A percentile compares a stretch with the other conserved stretches of the same genome.
phyloP scores from a whole-genome alignment of 768 basidiomycete genomes.

The Auricularia sp. region DNA sequence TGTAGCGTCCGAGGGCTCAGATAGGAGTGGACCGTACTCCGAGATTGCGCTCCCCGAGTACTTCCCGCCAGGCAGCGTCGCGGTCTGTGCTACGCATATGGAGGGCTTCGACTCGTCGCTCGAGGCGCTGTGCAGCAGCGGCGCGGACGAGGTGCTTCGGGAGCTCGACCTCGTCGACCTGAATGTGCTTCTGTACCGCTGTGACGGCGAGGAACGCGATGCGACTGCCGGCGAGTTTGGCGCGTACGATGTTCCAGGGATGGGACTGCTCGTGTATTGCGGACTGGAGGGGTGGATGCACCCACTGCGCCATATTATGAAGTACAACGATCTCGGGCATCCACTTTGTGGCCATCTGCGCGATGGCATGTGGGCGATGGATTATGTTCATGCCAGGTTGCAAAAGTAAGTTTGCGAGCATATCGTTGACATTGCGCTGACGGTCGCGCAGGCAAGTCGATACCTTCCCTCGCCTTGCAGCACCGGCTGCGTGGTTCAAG shows the following conservation, averaged over 20 bases:
- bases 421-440: neutral
- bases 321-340: conserved; percentile 88
- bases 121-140: conserved; percentile 62
- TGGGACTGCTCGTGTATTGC: conserved; percentile 76
- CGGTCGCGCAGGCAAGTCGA: conserved; percentile 41
- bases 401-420: conserved; percentile 42
- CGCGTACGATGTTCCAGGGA: conserved; percentile 66
- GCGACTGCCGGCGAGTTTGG: conserved; percentile 75
- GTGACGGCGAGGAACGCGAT: conserved; percentile 87
- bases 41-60: conserved; percentile 76
- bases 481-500: conserved; percentile 75
- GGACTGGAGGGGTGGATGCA: conserved; percentile 98
- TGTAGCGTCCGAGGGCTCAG: conserved; percentile 48
- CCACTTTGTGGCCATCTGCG: conserved; percentile 80
- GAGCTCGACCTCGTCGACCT: conserved; percentile 76
- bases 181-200: conserved; percentile 76
- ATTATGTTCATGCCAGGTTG: conserved; percentile 70
- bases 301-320: conserved; percentile 72
- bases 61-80: conserved; percentile 93
- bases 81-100: conserved; percentile 83
- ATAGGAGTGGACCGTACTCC: conserved; percentile 56
- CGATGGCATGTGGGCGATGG: conserved; percentile 83
- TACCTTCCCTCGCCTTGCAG: conserved; percentile 54
- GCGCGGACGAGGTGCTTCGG: conserved; percentile 61
- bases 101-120: conserved; percentile 60